phyloP scores from a whole-genome alignment of 2,329 filamentous ascomycete species.

The Aspergillus oerlinghausenensis region DNA sequence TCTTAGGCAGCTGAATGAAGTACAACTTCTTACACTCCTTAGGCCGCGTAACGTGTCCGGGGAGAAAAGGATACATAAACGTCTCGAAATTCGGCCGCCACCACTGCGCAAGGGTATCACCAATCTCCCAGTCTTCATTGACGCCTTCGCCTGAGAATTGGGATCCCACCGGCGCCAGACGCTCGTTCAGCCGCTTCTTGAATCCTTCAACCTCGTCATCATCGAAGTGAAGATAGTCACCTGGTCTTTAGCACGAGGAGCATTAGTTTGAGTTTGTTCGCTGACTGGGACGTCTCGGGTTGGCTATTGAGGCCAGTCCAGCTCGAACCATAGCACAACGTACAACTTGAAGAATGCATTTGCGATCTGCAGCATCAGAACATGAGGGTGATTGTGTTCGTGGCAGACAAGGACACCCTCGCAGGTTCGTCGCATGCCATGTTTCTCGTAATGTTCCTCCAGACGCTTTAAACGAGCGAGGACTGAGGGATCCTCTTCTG shows the following conservation, averaged over 20 bases:
- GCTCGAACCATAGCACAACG: slow-evolving; percentile 15
- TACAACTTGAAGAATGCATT: slow-evolving; percentile 98
- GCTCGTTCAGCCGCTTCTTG: slow-evolving; percentile 86
- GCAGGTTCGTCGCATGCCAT: slow-evolving; percentile 96
- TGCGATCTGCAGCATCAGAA: slow-evolving; percentile 97
- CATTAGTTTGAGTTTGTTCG: background rate
- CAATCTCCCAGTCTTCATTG: slow-evolving; percentile 90
- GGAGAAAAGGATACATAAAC: slow-evolving; percentile 99
- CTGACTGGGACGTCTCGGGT: background rate
- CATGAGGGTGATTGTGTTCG: slow-evolving; percentile 98
- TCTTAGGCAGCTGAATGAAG: slow-evolving; percentile 88
- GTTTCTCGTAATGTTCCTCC: slow-evolving; percentile 86
- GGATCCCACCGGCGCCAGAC: slow-evolving; percentile 84
- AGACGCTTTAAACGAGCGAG: slow-evolving; percentile 85
- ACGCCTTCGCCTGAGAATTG: slow-evolving; percentile 77
- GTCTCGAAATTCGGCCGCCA: slow-evolving; percentile 99
- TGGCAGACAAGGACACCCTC: slow-evolving; percentile 97
- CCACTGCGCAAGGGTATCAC: slow-evolving; percentile 95
- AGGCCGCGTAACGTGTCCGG: slow-evolving; percentile 88
- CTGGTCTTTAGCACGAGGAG: slow-evolving; percentile 54
- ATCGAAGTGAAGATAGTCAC: slow-evolving; percentile 81
- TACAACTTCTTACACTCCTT: slow-evolving; percentile 99
- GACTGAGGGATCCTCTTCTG: slow-evolving; percentile 94
- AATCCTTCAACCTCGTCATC: slow-evolving; percentile 95
- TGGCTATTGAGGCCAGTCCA: background rate